Evolutionary conservation across 2,329 filamentous ascomycete species (phyloP).

Genomic region (Phialocephala subalpina): DNA sequence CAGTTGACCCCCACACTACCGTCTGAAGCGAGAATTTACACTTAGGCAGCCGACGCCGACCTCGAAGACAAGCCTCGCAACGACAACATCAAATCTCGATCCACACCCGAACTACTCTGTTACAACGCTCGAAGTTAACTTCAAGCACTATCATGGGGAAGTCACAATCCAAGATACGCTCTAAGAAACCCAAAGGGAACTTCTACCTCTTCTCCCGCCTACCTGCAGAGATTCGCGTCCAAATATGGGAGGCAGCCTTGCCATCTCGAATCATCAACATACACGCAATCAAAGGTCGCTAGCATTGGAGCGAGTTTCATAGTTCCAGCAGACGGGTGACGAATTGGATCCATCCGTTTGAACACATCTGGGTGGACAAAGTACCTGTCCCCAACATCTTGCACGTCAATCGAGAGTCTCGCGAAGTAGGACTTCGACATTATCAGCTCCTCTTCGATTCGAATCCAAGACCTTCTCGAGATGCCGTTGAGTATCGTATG

Average conservation of each 20-base stretch:
- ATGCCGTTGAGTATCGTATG: background rate
- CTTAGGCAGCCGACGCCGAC: background rate
- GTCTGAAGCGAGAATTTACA: background rate
- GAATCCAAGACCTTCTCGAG: background rate
- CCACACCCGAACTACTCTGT: background rate
- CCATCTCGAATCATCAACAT: background rate
- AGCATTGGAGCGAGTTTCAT: background rate
- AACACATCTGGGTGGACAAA: constrained; percentile 2
- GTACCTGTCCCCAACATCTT: constrained; percentile 6
- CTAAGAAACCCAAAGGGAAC: background rate
- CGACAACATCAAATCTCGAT: background rate
- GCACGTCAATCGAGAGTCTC: constrained; percentile 7
- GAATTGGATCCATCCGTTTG: constrained; percentile 55
- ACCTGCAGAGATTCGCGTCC: background rate
- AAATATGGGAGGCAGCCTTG: background rate
- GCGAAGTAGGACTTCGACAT: background rate
- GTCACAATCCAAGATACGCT: background rate
- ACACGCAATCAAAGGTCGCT: background rate
- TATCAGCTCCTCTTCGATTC: constrained; percentile 12
- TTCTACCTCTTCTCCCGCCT: background rate
- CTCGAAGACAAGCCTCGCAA: background rate
- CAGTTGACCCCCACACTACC: background rate
- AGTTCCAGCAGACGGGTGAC: background rate
- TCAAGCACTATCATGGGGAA: background rate
- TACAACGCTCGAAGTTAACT: background rate